A percentile compares a stretch with the other conserved stretches of the same genome.
phyloP scores from a whole-genome alignment of 1,284 basidiomycete genomes.

The Ceratobasidium papillatum region DNA sequence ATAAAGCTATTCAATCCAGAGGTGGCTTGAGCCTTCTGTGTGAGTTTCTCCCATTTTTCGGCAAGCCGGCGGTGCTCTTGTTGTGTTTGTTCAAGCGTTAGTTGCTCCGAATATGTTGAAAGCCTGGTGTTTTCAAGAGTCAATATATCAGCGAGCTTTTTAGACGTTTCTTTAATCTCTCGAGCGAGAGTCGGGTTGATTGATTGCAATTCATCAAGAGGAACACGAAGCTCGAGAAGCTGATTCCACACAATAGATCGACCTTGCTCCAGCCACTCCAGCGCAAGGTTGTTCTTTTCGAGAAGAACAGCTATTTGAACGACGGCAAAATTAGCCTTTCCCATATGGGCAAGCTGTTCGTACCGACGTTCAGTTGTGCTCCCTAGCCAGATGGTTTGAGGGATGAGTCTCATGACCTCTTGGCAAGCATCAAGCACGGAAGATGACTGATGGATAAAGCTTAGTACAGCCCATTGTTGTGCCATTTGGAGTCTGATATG shows the following conservation, averaged over 20 bases:
- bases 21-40: neutral
- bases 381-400: neutral
- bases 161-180: neutral
- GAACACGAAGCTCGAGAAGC: neutral
- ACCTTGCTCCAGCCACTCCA: neutral
- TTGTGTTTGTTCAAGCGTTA: neutral
- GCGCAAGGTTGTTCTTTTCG: neutral
- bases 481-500: neutral
- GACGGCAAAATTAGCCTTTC: too few relatives aligned
- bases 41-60: neutral
- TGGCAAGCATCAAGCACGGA: neutral
- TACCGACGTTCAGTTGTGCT: neutral
- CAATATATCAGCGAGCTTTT: neutral
- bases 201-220: neutral
- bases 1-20: neutral
- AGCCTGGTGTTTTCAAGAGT: neutral
- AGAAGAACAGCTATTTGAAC: neutral
- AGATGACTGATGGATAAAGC: neutral
- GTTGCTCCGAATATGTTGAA: neutral
- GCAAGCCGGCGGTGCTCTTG: neutral
- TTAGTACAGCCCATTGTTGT: neutral
- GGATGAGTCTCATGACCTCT: neutral
- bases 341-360: neutral
- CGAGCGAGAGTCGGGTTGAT: neutral
- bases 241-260: slow-evolving; percentile 1